Evolutionary conservation across 805 yeast genomes (phyloP), one percentile per base, ranked within the genome.

Genomic region (Diddensiella caesifluorescens): DNA sequence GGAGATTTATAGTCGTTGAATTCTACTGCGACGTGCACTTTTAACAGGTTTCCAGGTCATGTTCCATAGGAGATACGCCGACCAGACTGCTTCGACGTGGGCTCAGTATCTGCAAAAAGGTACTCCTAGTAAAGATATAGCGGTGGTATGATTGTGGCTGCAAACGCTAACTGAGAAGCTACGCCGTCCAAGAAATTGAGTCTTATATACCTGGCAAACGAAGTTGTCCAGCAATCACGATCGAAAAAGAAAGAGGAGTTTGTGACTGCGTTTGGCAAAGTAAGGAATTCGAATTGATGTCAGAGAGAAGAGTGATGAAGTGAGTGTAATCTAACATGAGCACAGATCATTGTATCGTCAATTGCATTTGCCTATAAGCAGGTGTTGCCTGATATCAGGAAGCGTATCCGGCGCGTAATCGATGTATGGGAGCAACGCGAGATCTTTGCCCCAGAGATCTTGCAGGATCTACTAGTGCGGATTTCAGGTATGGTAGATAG

Each of bases 141-240:
- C n/a, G n/a, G n/a, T n/a, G n/a, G n/a, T n/a, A n/a, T n/a, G n/a
- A n/a, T n/a, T n/a, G n/a, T n/a, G n/a, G n/a, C n/a, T n/a, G n/a
- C n/a, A n/a, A n/a, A n/a, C n/a, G n/a, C n/a, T n/a, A n/a, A n/a
- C 10, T 23, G 7, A 23, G 12, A 23, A 29, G 32, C 32, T 7
- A 29, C 16, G 6, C 32, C 31, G 2, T 27, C 13, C 16, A 38
- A 73, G 52, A 73, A 70, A 45, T 67, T 81, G 39, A 70, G 81
- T 2, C 61, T 82, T 42, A 68, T 86, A 19, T 86, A 86, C 54
- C 65, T 86, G 10, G 80, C 83, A 39, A 86, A 86, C 59, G 95
- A 86, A 50, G 79, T 86, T 18, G 81, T 85, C 1, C 95, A 86
- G 60, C 83, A 83, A 56, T 77, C 88, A 2, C 70, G 79, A 45